These are phyloP conservation scores for Selenicereus undatus DNA, from an alignment of 148 eudicot genomes.

Conservation along the genomic window DNA sequence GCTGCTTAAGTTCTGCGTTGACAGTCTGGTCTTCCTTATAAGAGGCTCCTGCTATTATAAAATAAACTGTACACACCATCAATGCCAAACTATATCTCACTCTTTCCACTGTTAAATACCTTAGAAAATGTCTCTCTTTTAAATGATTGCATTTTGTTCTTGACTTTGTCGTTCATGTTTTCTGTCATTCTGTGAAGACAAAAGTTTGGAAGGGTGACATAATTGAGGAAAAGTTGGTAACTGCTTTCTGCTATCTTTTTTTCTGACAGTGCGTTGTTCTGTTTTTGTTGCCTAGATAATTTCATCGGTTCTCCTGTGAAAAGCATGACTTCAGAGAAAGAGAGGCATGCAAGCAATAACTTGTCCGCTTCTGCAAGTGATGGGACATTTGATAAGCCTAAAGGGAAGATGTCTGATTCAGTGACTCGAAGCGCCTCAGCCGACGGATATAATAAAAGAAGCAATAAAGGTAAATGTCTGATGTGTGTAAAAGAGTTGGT, in stretches of 20 bases:
- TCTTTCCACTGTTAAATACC: not conserved
- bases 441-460: conserved; percentile 6
- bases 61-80: not conserved
- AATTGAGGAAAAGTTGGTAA: not conserved
- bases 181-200: not conserved
- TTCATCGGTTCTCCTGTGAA: conserved; percentile 17
- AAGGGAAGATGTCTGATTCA: conserved; percentile 14
- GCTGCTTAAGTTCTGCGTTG: not conserved
- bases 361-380: conserved; percentile 12
- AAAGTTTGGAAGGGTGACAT: not conserved
- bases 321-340: conserved; percentile 8
- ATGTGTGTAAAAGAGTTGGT: not conserved
- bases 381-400: conserved; percentile 14
- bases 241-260: not conserved
- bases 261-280: not conserved
- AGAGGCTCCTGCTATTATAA: too few species aligned
- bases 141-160: not conserved
- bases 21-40: not conserved
- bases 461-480: conserved; percentile 18
- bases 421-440: conserved; percentile 9
- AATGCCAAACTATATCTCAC: not conserved
- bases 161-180: not conserved
- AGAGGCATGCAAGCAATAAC: conserved; percentile 1
- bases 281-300: conserved; percentile 19
- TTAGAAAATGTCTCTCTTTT: not conserved